Evolutionary conservation across 257 asterid genomes (phyloP).

Genomic region (Mitragyna speciosa): DNA sequence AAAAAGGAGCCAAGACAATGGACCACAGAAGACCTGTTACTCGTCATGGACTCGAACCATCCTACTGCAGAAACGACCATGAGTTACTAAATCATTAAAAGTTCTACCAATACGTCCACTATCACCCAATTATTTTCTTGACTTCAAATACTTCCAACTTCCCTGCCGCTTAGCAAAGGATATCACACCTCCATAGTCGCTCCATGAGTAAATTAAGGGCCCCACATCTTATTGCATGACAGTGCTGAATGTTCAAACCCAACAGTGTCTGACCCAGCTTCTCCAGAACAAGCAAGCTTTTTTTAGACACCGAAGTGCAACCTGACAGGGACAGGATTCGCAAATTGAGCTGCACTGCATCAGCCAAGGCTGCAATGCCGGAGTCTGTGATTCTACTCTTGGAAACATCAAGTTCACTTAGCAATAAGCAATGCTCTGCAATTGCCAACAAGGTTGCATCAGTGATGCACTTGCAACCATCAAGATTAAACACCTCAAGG

Average conservation of each 20-base stretch:
- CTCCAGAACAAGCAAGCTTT: constrained; percentile 52
- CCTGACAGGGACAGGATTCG: constrained; percentile 65
- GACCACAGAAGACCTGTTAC: constrained; percentile 32
- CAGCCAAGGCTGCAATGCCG: constrained; percentile 60
- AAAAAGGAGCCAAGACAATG: constrained; percentile 46
- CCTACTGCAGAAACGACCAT: constrained; percentile 34
- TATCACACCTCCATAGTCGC: constrained; percentile 80
- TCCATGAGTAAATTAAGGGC: constrained; percentile 52
- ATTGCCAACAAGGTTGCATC: constrained; percentile 61
- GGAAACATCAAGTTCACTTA: constrained; percentile 70
- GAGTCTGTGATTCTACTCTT: constrained; percentile 52
- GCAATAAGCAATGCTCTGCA: constrained; percentile 51
- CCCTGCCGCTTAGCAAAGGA: constrained; percentile 47
- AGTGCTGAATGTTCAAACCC: constrained; percentile 74
- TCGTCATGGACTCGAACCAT: constrained; percentile 47
- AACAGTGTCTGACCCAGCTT: constrained; percentile 51
- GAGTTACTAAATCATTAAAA: constrained; percentile 20
- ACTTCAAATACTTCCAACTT: neutral
- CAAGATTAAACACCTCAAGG: constrained; percentile 65
- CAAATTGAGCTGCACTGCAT: constrained; percentile 50
- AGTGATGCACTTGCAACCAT: constrained; percentile 58
- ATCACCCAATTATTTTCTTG: neutral
- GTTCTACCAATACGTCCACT: constrained; percentile 19
- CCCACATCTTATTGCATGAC: constrained; percentile 51
- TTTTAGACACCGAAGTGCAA: constrained; percentile 55